Evolutionary conservation across 768 basidiomycete genomes (phyloP).

Genomic region (Panaeolus papilionaceus): DNA sequence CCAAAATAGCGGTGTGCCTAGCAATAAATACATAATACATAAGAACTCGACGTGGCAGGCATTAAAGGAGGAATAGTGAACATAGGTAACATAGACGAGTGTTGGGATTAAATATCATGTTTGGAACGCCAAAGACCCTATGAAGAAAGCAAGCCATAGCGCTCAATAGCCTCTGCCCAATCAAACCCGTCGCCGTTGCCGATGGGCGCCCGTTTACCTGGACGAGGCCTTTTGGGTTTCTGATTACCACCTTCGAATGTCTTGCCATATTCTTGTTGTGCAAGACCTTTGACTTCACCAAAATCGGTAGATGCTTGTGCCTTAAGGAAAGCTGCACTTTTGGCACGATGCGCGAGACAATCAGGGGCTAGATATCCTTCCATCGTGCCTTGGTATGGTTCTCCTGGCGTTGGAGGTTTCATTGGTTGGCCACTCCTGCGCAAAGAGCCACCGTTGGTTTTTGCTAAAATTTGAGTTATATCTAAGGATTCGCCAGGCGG

Average conservation of each 20-base stretch:
- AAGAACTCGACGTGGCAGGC: neutral
- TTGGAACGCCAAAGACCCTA: neutral
- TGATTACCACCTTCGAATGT: slow-evolving; percentile 42
- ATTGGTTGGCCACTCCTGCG: slow-evolving; percentile 65
- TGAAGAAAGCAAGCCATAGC: slow-evolving; percentile 22
- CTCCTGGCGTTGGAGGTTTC: slow-evolving; percentile 34
- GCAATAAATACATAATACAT: slow-evolving; percentile 8
- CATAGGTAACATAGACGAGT: neutral
- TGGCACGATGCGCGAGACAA: slow-evolving; percentile 70
- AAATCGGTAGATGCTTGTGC: slow-evolving; percentile 81
- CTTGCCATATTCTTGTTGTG: slow-evolving; percentile 56
- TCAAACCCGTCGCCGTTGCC: slow-evolving; percentile 50
- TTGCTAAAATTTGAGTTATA: slow-evolving; percentile 66
- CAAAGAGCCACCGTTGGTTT: slow-evolving; percentile 75
- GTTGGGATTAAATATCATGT: neutral
- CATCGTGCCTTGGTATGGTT: slow-evolving; percentile 37
- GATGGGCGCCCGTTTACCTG: slow-evolving; percentile 34
- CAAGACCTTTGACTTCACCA: slow-evolving; percentile 72
- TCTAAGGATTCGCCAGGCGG: slow-evolving; percentile 87
- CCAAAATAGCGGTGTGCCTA: neutral
- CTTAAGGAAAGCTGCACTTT: slow-evolving; percentile 67
- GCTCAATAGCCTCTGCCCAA: slow-evolving; percentile 48
- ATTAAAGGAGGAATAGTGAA: neutral
- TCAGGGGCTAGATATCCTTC: slow-evolving; percentile 63
- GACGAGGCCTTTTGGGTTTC: slow-evolving; percentile 29